Base-by-base conservation (phyloP, 1,139 yeast genomes). In the Pichia sp. region DNA sequence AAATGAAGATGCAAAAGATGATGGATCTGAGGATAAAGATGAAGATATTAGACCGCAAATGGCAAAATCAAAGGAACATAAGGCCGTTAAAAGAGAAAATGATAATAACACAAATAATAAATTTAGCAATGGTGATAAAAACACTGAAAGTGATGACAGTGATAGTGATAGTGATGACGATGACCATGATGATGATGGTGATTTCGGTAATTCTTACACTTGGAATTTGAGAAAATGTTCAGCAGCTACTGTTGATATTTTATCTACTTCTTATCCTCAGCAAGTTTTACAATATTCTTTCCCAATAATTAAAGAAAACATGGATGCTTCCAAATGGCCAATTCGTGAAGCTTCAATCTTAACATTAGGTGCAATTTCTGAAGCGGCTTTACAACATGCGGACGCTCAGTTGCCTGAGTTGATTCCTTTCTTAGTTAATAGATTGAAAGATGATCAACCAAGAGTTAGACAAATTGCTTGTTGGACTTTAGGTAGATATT, bases 211-310 rank as follows among this genome's bases (percentile, higher is more conserved):
- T 42, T 68, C 79, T 36, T 80, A 80, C 39, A 90, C 82, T 55
- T 92, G 98, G 98, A 87, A 83, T 57, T 67, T 92, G 49, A 75
- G 98, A 60, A 92, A 90, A 64, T 90, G 97, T 63, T 75, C 96
- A 4, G 97, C 97, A 6, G 95, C 97, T 3, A 83, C 97, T 0
- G 71, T 92, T 40, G 98, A 92, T 62, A 76, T 82, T 2, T 69
- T 92, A 49, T 84, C 97, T 0, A 71, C 80, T 27, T 71, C 73
- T 42, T 73, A 76, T 49, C 92, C 97, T 0, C 73, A 71, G 8
- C 79, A 77, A 48, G 92, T 87, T 3, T 69, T 90, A 41, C 70
- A 73, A 32, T 70, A 78, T 12, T 73, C 87, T 1, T 71, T 90
- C 52, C 97, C 98, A 3, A 68, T 82, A 23, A 70, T 92, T 45